phyloP scores from a whole-genome alignment of 225 moss, liverwort and hornwort genomes.

The Bryum argenteum region DNA sequence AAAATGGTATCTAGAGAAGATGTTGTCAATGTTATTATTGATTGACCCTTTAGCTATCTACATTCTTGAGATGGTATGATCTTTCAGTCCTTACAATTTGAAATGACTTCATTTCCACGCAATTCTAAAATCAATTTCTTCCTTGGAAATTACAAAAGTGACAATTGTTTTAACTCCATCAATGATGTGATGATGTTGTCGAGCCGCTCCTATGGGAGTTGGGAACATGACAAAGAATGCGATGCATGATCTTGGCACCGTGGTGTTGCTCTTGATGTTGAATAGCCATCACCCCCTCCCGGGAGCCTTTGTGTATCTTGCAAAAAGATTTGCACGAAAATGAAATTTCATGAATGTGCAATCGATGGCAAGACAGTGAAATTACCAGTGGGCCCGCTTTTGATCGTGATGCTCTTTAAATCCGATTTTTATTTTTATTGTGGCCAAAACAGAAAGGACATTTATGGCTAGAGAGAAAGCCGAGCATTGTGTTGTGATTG shows the following conservation, averaged over 20 bases:
- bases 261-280: slow-evolving; percentile 80
- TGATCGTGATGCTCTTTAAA: no score
- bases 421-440: no score
- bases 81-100: neutral
- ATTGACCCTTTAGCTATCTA: slow-evolving; percentile 77
- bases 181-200: slow-evolving; percentile 71
- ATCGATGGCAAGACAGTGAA: no score
- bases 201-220: slow-evolving; percentile 83
- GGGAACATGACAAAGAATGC: slow-evolving; percentile 48
- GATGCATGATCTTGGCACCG: slow-evolving; percentile 55
- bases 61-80: slow-evolving; percentile 72
- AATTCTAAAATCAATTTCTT: neutral
- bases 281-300: no score
- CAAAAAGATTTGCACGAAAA: no score
- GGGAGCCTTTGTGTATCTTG: no score
- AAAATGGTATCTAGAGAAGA: slow-evolving; percentile 77
- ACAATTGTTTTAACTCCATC: slow-evolving; percentile 9
- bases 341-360: no score
- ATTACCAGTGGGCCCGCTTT: no score
- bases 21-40: slow-evolving; percentile 76
- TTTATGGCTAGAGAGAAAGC: no score
- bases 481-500: no score
- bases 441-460: no score
- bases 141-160: neutral
- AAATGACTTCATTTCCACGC: neutral